phyloP scores from a whole-genome alignment of 23 red algal species.

The Cyanidiococcus yangmingshanensis region DNA sequence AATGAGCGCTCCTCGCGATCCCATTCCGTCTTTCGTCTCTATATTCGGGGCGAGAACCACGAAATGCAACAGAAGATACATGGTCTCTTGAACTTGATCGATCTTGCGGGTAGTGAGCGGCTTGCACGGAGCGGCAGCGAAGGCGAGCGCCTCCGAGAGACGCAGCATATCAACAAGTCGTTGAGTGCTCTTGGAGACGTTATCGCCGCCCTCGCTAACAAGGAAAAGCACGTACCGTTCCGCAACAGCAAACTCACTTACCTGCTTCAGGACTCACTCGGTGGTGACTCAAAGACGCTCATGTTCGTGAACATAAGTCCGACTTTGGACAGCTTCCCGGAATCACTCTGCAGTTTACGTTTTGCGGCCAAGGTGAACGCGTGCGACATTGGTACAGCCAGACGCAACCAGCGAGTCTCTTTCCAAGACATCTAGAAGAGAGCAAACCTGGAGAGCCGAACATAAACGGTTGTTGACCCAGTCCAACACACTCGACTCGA shows the following conservation, averaged over 20 bases:
- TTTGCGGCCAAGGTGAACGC: conserved; percentile 94
- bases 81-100: conserved; percentile 81
- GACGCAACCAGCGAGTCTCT: conserved; percentile 10
- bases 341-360: conserved; percentile 70
- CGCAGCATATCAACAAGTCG: conserved; percentile 81
- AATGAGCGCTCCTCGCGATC: conserved; percentile 76
- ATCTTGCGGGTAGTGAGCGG: conserved; percentile 88
- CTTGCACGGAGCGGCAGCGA: conserved; percentile 43
- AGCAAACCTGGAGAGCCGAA: too few relatives aligned
- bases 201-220: conserved; percentile 57
- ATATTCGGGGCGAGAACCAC: conserved; percentile 52
- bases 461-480: too few relatives aligned
- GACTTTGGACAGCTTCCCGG: conserved; percentile 53
- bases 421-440: not conserved
- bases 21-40: conserved; percentile 89
- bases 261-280: conserved; percentile 89
- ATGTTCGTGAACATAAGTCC: conserved; percentile 98
- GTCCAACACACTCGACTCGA: too few relatives aligned
- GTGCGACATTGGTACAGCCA: conserved; percentile 82
- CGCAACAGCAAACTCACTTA: conserved; percentile 91
- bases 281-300: conserved; percentile 87
- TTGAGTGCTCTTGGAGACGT: conserved; percentile 59
- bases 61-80: conserved; percentile 33
- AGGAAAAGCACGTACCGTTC: conserved; percentile 59
- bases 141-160: conserved; percentile 74